These are phyloP conservation scores for Euryodendron excelsum DNA, from an alignment of 148 eudicot species.

Conservation along the genomic window DNA sequence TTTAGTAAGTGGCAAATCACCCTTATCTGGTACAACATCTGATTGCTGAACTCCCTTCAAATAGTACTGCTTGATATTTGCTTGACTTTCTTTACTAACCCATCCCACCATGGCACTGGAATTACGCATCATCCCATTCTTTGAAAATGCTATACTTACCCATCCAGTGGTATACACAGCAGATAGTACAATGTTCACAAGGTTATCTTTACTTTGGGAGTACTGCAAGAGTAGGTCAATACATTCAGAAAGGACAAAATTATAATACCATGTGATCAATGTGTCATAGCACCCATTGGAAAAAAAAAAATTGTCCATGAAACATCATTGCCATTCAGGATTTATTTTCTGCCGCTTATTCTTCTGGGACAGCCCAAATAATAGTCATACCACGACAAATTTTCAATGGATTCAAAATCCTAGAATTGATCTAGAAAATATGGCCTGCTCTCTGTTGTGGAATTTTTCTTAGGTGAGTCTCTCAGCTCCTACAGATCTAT, in stretches of 20 bases:
- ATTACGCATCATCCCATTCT: slow-evolving; percentile 84
- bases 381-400: background rate
- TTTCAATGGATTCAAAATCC: background rate
- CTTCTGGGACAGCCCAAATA: background rate
- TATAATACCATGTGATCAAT: background rate
- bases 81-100: slow-evolving; percentile 60
- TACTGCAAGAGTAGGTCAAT: slow-evolving; percentile 43
- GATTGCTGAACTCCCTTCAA: slow-evolving; percentile 51
- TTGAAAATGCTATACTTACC: slow-evolving; percentile 93
- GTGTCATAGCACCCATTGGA: background rate
- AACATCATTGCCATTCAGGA: background rate
- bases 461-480: too few species aligned
- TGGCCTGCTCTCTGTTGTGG: too few species aligned
- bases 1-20: slow-evolving; percentile 69
- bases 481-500: background rate
- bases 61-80: slow-evolving; percentile 66
- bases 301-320: background rate
- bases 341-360: background rate
- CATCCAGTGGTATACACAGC: slow-evolving; percentile 84
- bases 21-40: slow-evolving; percentile 57
- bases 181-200: slow-evolving; percentile 69
- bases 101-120: slow-evolving; percentile 96
- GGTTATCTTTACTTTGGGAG: slow-evolving; percentile 67
- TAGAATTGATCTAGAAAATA: too few species aligned
- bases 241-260: background rate